Base-by-base conservation (phyloP, 2,329 filamentous ascomycete species). In the Nemania diffusa region DNA sequence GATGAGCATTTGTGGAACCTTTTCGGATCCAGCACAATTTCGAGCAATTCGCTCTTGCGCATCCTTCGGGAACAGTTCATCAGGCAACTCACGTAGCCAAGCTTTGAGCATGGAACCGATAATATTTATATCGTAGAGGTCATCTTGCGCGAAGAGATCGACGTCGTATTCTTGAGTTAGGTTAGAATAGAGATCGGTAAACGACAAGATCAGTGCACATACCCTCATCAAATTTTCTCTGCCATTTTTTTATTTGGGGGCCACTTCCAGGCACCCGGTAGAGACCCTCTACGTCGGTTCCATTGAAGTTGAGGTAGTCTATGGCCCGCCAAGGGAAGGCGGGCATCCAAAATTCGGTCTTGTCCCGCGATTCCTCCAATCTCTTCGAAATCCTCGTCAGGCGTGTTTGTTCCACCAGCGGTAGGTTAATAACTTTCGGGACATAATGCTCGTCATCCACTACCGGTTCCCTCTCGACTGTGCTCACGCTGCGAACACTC, bases 301-400 rank as follows among this genome's bases (percentile, higher is more conserved):
- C 93, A 77, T 96, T 97, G 80, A 94, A 96, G 79, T 97, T 97
- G 59, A 98, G 84, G 78, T 97, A 97, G 81, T 98, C 95, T 71
- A 98, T 97, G 65, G 94, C 97, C 70, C 95, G 87, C 92, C 95
- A 97, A 0, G 95, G 94, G 65, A 98, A 90, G 6, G 94, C 92
- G 13, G 95, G 95, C 94, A 98, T 97, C 95, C 95, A 98, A 77
- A 97, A 98, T 76, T 97, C 95, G 0, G 95, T 98, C 84, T 97
- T 97, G 77, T 98, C 95, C 69, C 91, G 88, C 9, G 94, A 97
- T 68, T 92, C 89, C 76, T 97, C 93, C 50, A 98, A 83, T 32
- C 91, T 89, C 80, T 95, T 97, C 7, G 94, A 97, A 77, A 98
- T 97, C 70, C 95, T 88, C 0, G 95, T 97, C 70, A 90, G 84